These are phyloP conservation scores for Penicillium pancosmium DNA, from an alignment of 495 filamentous ascomycete species.

Conservation along the genomic window DNA sequence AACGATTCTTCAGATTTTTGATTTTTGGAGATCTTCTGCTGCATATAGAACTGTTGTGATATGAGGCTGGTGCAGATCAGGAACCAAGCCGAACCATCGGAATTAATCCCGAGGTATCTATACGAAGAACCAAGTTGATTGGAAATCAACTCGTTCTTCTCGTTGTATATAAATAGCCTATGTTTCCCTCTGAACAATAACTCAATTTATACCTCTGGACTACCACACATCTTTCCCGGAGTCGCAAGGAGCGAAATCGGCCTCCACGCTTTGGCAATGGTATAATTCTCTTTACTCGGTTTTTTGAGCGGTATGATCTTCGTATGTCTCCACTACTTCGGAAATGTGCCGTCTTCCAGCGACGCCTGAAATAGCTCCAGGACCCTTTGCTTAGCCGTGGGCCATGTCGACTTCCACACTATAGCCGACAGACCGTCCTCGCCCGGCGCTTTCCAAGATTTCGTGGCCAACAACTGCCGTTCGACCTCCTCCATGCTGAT, in stretches of 20 bases:
- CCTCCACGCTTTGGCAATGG: conserved; percentile 26
- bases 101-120: no score
- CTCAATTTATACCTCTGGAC: no score
- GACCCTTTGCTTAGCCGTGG: conserved; percentile 29
- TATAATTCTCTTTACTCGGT: conserved; percentile 27
- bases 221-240: conserved; percentile 24
- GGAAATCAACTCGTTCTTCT: no score
- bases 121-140: no score
- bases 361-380: conserved; percentile 20
- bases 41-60: not conserved
- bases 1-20: no score
- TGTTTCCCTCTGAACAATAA: no score
- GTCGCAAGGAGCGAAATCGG: conserved; percentile 35
- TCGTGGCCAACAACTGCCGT: conserved; percentile 16
- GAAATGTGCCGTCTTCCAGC: conserved; percentile 16
- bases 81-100: no score
- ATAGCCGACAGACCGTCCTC: conserved; percentile 30
- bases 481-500: conserved; percentile 30
- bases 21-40: no score
- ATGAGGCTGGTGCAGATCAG: no score
- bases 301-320: conserved; percentile 26
- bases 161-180: no score
- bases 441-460: conserved; percentile 26
- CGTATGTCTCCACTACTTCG: conserved; percentile 17
- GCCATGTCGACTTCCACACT: conserved; percentile 31